A percentile compares a stretch with the other conserved stretches of the same genome.
Evolutionary conservation across 2,329 filamentous ascomycete genomes (phyloP).

Genomic region (Colletotrichum sidae): DNA sequence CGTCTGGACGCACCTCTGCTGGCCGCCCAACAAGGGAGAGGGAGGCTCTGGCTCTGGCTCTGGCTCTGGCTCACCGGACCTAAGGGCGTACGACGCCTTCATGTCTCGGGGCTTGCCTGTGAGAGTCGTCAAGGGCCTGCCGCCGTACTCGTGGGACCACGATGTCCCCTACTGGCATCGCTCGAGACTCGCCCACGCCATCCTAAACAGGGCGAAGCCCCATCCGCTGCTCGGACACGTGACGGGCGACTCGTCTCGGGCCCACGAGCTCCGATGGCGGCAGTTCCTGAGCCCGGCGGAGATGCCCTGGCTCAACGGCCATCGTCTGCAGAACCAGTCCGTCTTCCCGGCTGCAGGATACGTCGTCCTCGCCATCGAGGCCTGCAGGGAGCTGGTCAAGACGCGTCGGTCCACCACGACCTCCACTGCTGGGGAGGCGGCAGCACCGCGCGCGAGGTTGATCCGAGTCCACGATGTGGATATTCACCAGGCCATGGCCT

Average conservation of each 20-base stretch:
- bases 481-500: no score
- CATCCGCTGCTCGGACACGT: neutral
- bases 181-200: neutral
- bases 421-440: no score
- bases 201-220: neutral
- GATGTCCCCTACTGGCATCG: neutral
- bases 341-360: slow-evolving; percentile 60
- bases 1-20: no score
- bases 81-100: neutral
- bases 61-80: no score
- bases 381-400: slow-evolving; percentile 40
- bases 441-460: no score
- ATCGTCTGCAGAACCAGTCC: slow-evolving; percentile 48
- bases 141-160: slow-evolving; percentile 7
- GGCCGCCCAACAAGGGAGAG: no score
- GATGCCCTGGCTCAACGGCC: slow-evolving; percentile 51
- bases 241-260: neutral
- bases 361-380: slow-evolving; percentile 56
- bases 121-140: neutral
- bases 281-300: slow-evolving; percentile 41
- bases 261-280: slow-evolving; percentile 33
- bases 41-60: no score
- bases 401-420: neutral
- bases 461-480: slow-evolving; percentile 19
- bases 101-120: neutral